Base-by-base conservation (phyloP, 345 rosid genomes). In the Microcos paniculata region DNA sequence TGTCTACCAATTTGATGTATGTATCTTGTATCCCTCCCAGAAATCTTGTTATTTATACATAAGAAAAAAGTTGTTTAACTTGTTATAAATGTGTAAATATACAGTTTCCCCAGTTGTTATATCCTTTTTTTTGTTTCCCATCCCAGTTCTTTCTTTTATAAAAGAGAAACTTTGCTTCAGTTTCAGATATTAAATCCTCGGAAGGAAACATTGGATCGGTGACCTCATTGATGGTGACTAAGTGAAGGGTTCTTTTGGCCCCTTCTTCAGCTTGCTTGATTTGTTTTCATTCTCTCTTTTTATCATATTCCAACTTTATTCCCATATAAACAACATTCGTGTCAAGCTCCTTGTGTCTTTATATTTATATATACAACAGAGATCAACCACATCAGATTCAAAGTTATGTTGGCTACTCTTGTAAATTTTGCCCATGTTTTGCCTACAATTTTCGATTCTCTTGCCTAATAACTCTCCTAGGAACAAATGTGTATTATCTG, bases 1-100 rank as follows among this genome's bases (percentile, higher is more conserved):
- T 80, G 66, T 80, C 82, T 79, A 74, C 80, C 84, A 82, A n/a
- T 71, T 74, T 63, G 53, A 79, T 89, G 90, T 80, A 75, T 85
- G 85, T 84, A 84, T 73, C 70, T 63, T 79, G 81, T 72, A 61
- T 61, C 83, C 74, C 62, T 52, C 65, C 66, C 59, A 70, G 71
- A 80, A 68, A 74, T 74, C 70, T 78, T 78, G 82, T 80, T 81
- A 74, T 85, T 82, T 79, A 82, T 80, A 84, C 89, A 59, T 78
- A 74, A 79, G n/a, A n/a, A 80, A 68, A 64, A 70, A 74, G 74
- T 77, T 77, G 72, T 73, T 82, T 71, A 70, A 76, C 78, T 71
- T 80, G 74, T 81, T 78, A 58, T 74, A 66, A 72, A 83, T 78
- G 78, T 84, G 90, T 85, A 84, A 78, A 80, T 82, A 79, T 52